Conservation (phyloP, 2,329 filamentous ascomycete genomes). For the Pseudogymnoascus sp. region DNA sequence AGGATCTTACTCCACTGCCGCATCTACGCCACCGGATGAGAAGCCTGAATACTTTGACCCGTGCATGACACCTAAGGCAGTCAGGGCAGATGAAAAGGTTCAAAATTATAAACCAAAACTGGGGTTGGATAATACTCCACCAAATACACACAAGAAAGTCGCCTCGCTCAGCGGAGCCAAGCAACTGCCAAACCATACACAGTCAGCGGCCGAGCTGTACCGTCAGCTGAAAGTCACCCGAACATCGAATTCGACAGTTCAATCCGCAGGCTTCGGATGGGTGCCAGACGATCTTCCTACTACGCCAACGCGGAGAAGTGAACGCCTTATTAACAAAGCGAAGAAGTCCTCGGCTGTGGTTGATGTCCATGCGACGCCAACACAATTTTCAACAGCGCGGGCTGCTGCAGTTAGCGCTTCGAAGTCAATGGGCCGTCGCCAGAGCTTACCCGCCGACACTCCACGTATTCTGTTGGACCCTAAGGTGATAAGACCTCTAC, state of each 20-base stretch:
- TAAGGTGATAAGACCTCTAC: not conserved
- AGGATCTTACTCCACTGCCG: not conserved
- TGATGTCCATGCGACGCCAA: not conserved
- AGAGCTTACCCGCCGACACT: not conserved
- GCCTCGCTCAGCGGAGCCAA: not conserved
- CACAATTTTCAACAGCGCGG: not conserved
- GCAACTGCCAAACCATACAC: not conserved
- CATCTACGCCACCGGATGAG: conserved; percentile 3
- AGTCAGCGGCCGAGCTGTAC: not conserved
- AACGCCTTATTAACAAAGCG: not conserved
- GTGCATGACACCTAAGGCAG: not conserved
- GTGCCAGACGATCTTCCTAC: not conserved
- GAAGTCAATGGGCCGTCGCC: not conserved
- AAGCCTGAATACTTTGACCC: not conserved
- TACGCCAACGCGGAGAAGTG: not conserved
- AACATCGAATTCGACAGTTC: not conserved
- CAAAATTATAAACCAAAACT: not conserved
- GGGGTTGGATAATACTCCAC: not conserved
- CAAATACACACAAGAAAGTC: not conserved
- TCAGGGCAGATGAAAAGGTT: not conserved
- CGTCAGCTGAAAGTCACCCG: not conserved
- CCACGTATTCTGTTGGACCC: not conserved
- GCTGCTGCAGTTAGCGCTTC: not conserved
- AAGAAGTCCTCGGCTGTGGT: not conserved
- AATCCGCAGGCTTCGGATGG: not conserved